Evolutionary conservation across 1,139 yeast genomes (phyloP).

Genomic region (Blastobotrys serpentis): DNA sequence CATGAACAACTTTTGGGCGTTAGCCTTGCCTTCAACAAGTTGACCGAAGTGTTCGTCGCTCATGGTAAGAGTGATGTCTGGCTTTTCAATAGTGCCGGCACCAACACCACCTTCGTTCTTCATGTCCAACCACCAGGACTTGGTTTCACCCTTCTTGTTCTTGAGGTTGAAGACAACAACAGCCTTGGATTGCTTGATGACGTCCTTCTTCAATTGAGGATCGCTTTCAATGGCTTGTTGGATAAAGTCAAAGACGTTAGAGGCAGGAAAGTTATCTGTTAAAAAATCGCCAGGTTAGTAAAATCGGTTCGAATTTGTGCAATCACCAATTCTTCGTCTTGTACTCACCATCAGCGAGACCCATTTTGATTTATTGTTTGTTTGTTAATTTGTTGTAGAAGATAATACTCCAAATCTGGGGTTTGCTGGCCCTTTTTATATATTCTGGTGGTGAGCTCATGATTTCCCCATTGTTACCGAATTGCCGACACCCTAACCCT

Average conservation of each 20-base stretch:
- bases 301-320: background rate
- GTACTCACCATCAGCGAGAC: slow-evolving; percentile 11
- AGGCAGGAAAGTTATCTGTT: slow-evolving; percentile 43
- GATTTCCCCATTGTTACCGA: background rate
- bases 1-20: slow-evolving; percentile 83
- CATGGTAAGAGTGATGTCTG: slow-evolving; percentile 66
- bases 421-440: background rate
- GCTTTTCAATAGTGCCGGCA: slow-evolving; percentile 48
- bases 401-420: background rate
- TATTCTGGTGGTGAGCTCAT: slow-evolving; percentile 1
- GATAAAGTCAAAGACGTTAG: slow-evolving; percentile 42
- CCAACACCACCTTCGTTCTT: slow-evolving; percentile 60
- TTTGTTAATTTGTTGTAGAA: background rate
- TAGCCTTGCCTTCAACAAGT: slow-evolving; percentile 73
- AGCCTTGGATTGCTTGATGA: slow-evolving; percentile 54
- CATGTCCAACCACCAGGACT: slow-evolving; percentile 70
- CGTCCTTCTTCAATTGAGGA: slow-evolving; percentile 35
- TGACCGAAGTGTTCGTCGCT: slow-evolving; percentile 60
- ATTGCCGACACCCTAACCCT: slow-evolving; percentile 6
- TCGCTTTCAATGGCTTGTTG: slow-evolving; percentile 33
- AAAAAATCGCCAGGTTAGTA: too few relatives aligned
- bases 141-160: slow-evolving; percentile 63
- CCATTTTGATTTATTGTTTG: slow-evolving; percentile 6
- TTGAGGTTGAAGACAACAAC: slow-evolving; percentile 66
- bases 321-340: too few relatives aligned